Percentiles rank a stretch among this genome's conserved stretches.
phyloP scores from a whole-genome alignment of 192 early-diverging fungal genomes.

The Mycoemilia scoparia region DNA sequence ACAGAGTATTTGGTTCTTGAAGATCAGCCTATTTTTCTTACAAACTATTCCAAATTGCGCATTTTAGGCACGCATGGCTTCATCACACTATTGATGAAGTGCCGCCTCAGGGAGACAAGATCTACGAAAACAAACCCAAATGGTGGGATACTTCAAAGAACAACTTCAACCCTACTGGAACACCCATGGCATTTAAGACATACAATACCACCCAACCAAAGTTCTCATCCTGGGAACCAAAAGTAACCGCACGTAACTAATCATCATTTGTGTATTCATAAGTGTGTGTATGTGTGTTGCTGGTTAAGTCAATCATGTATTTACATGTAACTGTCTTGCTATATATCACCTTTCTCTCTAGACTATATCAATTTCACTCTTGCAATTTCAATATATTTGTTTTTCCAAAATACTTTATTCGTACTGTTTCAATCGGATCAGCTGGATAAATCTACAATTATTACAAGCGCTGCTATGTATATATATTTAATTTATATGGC shows the following conservation, averaged over 20 bases:
- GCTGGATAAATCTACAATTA: too few species aligned
- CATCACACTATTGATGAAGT: constrained; percentile 24
- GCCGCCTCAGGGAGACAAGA: constrained; percentile 15
- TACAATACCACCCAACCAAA: constrained; percentile 30
- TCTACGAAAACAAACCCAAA: constrained; percentile 16
- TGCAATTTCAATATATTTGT: too few species aligned
- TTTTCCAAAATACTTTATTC: too few species aligned
- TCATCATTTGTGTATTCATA: too few species aligned
- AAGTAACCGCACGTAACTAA: constrained; percentile 7
- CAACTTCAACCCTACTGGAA: constrained; percentile 28
- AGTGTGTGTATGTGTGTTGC: too few species aligned
- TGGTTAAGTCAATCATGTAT: too few species aligned
- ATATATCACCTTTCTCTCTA: too few species aligned
- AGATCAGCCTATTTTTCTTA: neutral
- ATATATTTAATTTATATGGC: too few species aligned
- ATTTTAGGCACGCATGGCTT: constrained; percentile 19
- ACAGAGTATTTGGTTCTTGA: neutral
- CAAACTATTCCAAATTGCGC: neutral
- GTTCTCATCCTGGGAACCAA: constrained; percentile 18
- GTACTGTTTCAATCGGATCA: too few species aligned
- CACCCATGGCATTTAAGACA: constrained; percentile 20
- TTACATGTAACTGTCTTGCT: too few species aligned
- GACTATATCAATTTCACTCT: too few species aligned
- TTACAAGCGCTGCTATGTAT: too few species aligned
- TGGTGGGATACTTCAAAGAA: constrained; percentile 18